Conservation (phyloP, 768 basidiomycete species). For the Hortiboletus flavorubellus region DNA sequence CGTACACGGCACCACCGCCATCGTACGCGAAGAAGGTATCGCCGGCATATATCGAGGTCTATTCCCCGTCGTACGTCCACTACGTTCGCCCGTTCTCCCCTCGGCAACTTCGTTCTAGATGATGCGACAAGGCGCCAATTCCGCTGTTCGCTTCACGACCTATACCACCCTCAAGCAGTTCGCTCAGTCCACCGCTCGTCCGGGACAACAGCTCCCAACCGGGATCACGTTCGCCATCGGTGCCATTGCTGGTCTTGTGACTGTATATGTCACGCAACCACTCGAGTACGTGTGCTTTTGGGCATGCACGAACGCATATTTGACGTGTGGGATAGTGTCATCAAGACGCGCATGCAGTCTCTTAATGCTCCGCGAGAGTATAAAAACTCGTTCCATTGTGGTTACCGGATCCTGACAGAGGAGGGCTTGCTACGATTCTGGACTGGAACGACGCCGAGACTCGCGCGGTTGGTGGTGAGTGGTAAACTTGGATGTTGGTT, state of each 20-base stretch:
- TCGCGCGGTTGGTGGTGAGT: slow-evolving; percentile 80
- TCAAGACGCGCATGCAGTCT: slow-evolving; percentile 98
- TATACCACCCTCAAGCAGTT: slow-evolving; percentile 94
- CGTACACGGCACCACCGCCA: slow-evolving; percentile 76
- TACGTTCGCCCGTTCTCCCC: too few relatives aligned
- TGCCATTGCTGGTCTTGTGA: slow-evolving; percentile 89
- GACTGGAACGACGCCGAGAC: slow-evolving; percentile 92
- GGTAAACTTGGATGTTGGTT: not conserved
- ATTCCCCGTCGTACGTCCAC: slow-evolving; percentile 78
- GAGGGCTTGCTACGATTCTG: slow-evolving; percentile 92
- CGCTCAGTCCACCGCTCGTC: slow-evolving; percentile 77
- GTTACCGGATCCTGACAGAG: slow-evolving; percentile 90
- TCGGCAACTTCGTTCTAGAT: slow-evolving; percentile 47
- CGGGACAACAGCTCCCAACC: slow-evolving; percentile 81
- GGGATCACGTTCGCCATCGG: slow-evolving; percentile 94
- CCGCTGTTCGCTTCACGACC: slow-evolving; percentile 92
- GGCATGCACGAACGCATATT: not conserved
- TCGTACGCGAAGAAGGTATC: slow-evolving; percentile 83
- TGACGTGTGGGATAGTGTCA: slow-evolving; percentile 53
- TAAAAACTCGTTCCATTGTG: slow-evolving; percentile 93
- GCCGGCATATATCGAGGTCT: slow-evolving; percentile 85
- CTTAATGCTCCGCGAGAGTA: slow-evolving; percentile 80
- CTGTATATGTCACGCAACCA: slow-evolving; percentile 88
- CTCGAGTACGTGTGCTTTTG: slow-evolving; percentile 53
- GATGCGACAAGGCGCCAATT: slow-evolving; percentile 98